Evolutionary conservation across 352 stramenopile species (phyloP).

Genomic region (Pythium periplocum): DNA sequence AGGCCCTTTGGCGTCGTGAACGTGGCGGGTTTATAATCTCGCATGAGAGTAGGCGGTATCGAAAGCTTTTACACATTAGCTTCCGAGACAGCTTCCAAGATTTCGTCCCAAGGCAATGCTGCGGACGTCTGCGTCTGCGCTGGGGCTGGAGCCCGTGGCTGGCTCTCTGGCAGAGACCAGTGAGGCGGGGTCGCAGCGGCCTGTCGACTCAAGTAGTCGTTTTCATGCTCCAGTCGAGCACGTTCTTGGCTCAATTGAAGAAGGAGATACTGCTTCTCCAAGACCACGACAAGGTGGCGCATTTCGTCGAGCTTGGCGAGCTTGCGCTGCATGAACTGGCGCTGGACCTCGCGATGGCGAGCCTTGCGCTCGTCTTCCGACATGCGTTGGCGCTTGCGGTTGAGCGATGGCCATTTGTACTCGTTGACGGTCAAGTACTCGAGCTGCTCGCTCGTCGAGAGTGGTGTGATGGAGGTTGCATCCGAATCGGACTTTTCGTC

Average conservation of each 20-base stretch:
- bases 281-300: conserved; percentile 13
- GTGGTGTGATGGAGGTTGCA: no score
- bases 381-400: conserved; percentile 16
- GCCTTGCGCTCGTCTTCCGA: conserved; percentile 15
- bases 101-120: conserved; percentile 14
- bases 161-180: conserved; percentile 1
- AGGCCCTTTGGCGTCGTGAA: no score
- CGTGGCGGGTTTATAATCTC: no score
- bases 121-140: no score
- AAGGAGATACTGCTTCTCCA: conserved; percentile 18
- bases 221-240: conserved; percentile 15
- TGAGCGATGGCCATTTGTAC: conserved; percentile 9
- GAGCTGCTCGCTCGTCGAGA: no score
- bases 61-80: conserved; percentile 7
- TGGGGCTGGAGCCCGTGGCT: no score
- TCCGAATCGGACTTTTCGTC: no score
- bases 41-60: no score
- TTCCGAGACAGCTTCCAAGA: conserved; percentile 17
- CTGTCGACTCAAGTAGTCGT: conserved; percentile 10
- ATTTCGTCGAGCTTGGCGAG: conserved; percentile 19
- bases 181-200: conserved; percentile 6
- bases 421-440: conserved; percentile 2
- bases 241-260: conserved; percentile 14
- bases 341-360: conserved; percentile 18
- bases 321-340: conserved; percentile 21